Evolutionary conservation across 1,284 basidiomycete species (phyloP).

Genomic region (Prillingera fragicola): DNA sequence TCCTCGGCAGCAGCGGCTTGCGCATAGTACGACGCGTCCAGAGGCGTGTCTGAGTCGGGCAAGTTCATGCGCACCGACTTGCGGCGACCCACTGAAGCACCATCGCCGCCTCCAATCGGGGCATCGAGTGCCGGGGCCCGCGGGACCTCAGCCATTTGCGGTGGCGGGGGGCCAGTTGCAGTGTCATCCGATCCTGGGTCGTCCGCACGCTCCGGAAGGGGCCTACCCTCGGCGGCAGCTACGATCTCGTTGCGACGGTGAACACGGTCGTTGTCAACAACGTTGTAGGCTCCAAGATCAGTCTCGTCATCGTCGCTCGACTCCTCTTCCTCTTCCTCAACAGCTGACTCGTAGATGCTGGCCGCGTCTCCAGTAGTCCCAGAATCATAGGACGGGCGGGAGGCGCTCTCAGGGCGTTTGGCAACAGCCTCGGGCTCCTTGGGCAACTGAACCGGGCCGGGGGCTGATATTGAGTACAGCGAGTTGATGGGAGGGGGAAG

Average conservation of each 20-base stretch:
- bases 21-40: neutral
- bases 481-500: constrained; percentile 17
- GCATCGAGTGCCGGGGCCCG: neutral
- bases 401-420: neutral
- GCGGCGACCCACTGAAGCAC: constrained; percentile 20
- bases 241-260: constrained; percentile 11
- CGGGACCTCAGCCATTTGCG: neutral
- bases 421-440: constrained; percentile 11
- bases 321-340: constrained; percentile 30
- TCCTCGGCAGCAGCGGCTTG: neutral
- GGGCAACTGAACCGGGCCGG: constrained; percentile 35
- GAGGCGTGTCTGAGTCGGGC: constrained; percentile 11
- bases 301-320: constrained; percentile 32
- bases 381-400: neutral
- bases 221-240: constrained; percentile 8
- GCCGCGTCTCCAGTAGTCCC: constrained; percentile 25
- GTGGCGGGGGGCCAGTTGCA: constrained; percentile 9
- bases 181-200: constrained; percentile 23
- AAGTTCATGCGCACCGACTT: constrained; percentile 44
- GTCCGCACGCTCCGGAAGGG: neutral
- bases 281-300: constrained; percentile 26
- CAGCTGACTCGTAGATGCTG: constrained; percentile 44
- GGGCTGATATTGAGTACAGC: constrained; percentile 37
- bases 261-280: constrained; percentile 39
- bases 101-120: constrained; percentile 5